phyloP scores from a whole-genome alignment of 176 grass and related monocot genomes.

The Phoenix dactylifera region DNA sequence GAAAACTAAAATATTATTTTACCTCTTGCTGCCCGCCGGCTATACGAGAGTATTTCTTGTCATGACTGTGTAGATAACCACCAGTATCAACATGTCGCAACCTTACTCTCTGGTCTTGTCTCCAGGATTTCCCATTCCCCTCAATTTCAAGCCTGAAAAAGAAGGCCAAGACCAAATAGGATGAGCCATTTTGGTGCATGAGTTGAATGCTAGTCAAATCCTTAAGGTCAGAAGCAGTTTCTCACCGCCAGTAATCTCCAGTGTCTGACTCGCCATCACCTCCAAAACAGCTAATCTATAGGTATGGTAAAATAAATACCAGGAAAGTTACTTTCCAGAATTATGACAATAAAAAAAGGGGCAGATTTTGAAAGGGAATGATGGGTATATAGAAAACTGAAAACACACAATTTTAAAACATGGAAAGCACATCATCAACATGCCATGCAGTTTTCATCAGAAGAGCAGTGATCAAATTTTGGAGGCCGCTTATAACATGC shows the following conservation, averaged over 20 bases:
- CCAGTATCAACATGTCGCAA: conserved; percentile 64
- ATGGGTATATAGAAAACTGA: no score
- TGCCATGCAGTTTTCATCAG: no score
- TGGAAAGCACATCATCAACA: no score
- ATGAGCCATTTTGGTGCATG: conserved; percentile 9
- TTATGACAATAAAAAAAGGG: no score
- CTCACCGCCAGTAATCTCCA: conserved; percentile 86
- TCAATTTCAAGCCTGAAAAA: conserved; percentile 63
- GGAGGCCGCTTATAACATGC: no score
- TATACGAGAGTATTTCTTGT: conserved; percentile 82
- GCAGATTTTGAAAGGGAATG: no score
- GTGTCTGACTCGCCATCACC: conserved; percentile 71
- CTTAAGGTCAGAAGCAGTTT: not conserved
- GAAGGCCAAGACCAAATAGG: not conserved
- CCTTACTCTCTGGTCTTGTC: conserved; percentile 64
- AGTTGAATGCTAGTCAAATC: not conserved
- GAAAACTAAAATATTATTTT: not conserved
- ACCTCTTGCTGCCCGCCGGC: conserved; percentile 96
- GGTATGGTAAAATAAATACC: no score
- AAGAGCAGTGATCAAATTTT: no score
- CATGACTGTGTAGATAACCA: conserved; percentile 88
- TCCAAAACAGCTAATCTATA: conserved; percentile 85
- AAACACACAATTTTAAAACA: no score
- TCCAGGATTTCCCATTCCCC: conserved; percentile 57
- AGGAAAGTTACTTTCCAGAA: no score